Evolutionary conservation across 2,329 filamentous ascomycete genomes (phyloP).

Genomic region (Aspergillus hortae): DNA sequence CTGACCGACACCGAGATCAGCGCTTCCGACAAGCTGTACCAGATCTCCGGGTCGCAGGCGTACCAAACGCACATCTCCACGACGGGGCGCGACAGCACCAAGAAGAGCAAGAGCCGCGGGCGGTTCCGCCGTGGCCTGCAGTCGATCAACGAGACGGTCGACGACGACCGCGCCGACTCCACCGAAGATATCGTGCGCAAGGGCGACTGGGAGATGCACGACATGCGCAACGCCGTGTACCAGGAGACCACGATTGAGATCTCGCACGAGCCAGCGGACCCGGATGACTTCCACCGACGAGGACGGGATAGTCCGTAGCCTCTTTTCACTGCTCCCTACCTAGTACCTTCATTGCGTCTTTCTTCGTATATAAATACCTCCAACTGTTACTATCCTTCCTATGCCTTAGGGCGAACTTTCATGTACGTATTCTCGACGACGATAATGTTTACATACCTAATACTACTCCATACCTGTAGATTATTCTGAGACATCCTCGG

Average conservation of each 20-base stretch:
- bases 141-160: slow-evolving; percentile 13
- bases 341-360: background rate
- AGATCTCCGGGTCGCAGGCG: slow-evolving; percentile 26
- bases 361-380: background rate
- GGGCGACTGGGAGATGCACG: slow-evolving; percentile 27
- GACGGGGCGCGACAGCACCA: slow-evolving; percentile 9
- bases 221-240: slow-evolving; percentile 36
- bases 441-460: too few relatives aligned
- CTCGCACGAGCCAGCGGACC: slow-evolving; percentile 30
- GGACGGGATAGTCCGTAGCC: background rate
- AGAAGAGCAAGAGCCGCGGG: slow-evolving; percentile 13
- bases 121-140: slow-evolving; percentile 20
- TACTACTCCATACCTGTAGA: too few relatives aligned
- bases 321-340: background rate
- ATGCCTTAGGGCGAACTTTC: too few relatives aligned
- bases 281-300: slow-evolving; percentile 9
- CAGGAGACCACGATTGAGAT: slow-evolving; percentile 43
- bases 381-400: background rate
- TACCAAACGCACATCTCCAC: slow-evolving; percentile 28
- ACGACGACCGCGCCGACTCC: slow-evolving; percentile 38
- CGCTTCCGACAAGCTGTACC: slow-evolving; percentile 21
- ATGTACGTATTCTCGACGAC: too few relatives aligned
- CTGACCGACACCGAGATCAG: slow-evolving; percentile 47
- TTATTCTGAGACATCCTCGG: too few relatives aligned
- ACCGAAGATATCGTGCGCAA: slow-evolving; percentile 42